Percentiles rank a stretch among this genome's conserved stretches.
Evolutionary conservation across 2,329 filamentous ascomycete species (phyloP).

Genomic region (Parastagonospora avenae): DNA sequence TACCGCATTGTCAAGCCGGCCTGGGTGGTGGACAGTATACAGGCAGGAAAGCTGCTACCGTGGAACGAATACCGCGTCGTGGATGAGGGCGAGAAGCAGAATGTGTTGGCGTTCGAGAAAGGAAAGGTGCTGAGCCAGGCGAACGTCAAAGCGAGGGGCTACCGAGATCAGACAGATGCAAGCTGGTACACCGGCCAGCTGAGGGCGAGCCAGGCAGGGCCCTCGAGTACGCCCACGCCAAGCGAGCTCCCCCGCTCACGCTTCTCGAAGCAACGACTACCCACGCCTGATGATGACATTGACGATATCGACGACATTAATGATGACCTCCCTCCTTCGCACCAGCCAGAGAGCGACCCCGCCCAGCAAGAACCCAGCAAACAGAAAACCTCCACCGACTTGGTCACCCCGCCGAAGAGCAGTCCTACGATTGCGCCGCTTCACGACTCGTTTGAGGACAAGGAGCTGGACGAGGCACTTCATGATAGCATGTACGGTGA

Average conservation of each 20-base stretch:
- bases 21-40: constrained; percentile 90
- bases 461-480: constrained; percentile 13
- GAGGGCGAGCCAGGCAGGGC: constrained; percentile 41
- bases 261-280: constrained; percentile 30
- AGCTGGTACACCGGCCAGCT: constrained; percentile 85
- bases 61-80: constrained; percentile 87
- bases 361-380: not conserved
- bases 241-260: constrained; percentile 24
- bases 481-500: constrained; percentile 32
- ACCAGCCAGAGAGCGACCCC: constrained; percentile 43
- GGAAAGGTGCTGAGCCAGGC: constrained; percentile 71
- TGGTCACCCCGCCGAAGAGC: constrained; percentile 39
- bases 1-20: constrained; percentile 94
- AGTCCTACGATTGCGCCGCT: constrained; percentile 28
- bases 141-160: constrained; percentile 66
- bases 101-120: constrained; percentile 68
- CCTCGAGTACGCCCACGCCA: constrained; percentile 35
- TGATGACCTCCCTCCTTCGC: constrained; percentile 38
- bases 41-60: constrained; percentile 77
- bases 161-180: constrained; percentile 78
- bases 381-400: constrained; percentile 11
- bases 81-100: constrained; percentile 83
- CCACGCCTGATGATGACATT: constrained; percentile 31
- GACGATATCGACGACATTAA: constrained; percentile 33
- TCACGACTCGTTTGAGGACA: constrained; percentile 4